These are phyloP conservation scores for Rhynchospora breviuscula DNA, from an alignment of 176 grass and related monocot genomes.

Conservation along the genomic window DNA sequence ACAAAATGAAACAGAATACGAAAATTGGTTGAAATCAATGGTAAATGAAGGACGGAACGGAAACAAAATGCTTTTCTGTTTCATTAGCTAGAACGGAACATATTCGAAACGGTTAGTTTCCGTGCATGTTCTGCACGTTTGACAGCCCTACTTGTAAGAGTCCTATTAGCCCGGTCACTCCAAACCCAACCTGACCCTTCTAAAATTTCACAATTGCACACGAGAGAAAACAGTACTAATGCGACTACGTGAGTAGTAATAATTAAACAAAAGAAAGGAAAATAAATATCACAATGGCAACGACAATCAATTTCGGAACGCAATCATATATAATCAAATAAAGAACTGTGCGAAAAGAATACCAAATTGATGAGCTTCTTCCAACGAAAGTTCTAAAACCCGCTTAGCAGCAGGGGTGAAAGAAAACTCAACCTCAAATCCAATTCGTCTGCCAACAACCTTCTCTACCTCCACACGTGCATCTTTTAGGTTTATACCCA, in stretches of 20 bases:
- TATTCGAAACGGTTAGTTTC: too few species aligned
- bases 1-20: too few species aligned
- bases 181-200: neutral
- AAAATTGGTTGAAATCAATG: too few species aligned
- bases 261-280: neutral
- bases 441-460: conserved; percentile 80
- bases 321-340: neutral
- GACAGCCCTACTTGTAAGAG: too few species aligned
- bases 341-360: conserved; percentile 5
- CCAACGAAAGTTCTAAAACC: conserved; percentile 81
- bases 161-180: too few species aligned
- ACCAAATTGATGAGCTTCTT: conserved; percentile 93
- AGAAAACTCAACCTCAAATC: conserved; percentile 80
- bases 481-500: conserved; percentile 97
- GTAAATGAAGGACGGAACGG: too few species aligned
- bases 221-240: neutral
- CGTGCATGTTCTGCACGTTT: too few species aligned
- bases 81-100: too few species aligned
- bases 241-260: neutral
- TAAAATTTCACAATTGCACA: neutral
- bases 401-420: conserved; percentile 96
- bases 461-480: conserved; percentile 90
- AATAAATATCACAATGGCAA: neutral
- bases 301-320: neutral
- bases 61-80: too few species aligned